Percentiles rank a stretch among this genome's conserved stretches.
Evolutionary conservation across 129 eudicot species (phyloP).

Genomic region (Glebionis coronaria): DNA sequence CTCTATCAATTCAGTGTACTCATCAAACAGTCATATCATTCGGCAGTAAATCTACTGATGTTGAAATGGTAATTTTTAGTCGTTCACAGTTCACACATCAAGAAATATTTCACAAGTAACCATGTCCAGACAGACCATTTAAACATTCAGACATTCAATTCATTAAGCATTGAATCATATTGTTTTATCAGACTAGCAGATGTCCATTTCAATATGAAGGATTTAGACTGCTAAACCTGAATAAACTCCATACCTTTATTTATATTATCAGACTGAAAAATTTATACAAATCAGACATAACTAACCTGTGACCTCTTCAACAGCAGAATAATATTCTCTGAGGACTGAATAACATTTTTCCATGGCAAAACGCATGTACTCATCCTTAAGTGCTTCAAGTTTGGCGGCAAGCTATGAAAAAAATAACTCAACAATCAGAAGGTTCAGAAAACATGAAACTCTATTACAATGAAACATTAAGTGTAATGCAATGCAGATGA

Average conservation of each 20-base stretch:
- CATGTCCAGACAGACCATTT: too few species aligned
- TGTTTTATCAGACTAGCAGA: too few species aligned
- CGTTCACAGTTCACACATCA: too few species aligned
- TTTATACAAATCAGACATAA: conserved; percentile 10
- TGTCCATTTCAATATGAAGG: too few species aligned
- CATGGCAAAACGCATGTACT: conserved; percentile 87
- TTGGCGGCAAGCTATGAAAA: conserved; percentile 69
- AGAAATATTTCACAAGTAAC: too few species aligned
- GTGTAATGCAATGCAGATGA: background rate
- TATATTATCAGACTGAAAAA: background rate
- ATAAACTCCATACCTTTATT: background rate
- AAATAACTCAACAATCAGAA: conserved; percentile 1
- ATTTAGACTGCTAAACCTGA: too few species aligned
- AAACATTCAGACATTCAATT: too few species aligned
- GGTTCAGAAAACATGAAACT: background rate
- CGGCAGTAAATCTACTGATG: too few species aligned
- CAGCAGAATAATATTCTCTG: conserved; percentile 69
- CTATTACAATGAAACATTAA: conserved; percentile 5
- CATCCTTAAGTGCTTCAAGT: conserved; percentile 91
- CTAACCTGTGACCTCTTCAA: conserved; percentile 82
- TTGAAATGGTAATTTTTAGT: too few species aligned
- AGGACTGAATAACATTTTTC: conserved; percentile 67
- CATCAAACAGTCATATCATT: too few species aligned
- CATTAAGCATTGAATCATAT: too few species aligned
- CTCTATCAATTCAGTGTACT: too few species aligned